These are phyloP conservation scores for Allomyces macrogynus DNA, from an alignment of 192 early-diverging fungal genomes.

Conservation along the genomic window DNA sequence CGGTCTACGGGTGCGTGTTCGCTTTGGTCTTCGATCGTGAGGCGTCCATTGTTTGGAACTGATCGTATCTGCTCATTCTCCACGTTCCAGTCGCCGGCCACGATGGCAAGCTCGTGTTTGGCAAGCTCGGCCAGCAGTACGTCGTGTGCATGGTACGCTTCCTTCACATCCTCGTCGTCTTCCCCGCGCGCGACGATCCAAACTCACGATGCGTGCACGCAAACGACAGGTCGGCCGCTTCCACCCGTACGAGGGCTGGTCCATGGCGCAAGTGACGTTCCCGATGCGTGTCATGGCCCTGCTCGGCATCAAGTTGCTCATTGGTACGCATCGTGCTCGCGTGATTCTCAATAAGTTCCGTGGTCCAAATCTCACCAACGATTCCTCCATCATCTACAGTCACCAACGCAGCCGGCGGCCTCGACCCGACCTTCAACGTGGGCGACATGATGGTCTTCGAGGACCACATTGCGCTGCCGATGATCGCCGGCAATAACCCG, in stretches of 20 bases:
- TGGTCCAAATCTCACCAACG: neutral
- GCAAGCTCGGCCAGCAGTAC: conserved; percentile 45
- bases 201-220: too few species aligned
- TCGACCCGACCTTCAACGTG: conserved; percentile 53
- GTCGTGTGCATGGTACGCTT: conserved; percentile 48
- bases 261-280: conserved; percentile 53
- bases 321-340: conserved; percentile 17
- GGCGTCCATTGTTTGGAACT: neutral
- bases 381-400: conserved; percentile 11
- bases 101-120: conserved; percentile 66
- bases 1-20: conserved; percentile 35
- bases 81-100: conserved; percentile 40
- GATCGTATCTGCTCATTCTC: conserved; percentile 3
- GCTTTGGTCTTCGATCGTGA: neutral
- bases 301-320: conserved; percentile 52
- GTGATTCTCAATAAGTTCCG: conserved; percentile 1
- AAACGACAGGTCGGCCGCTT: conserved; percentile 39
- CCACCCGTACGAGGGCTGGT: conserved; percentile 80
- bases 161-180: neutral
- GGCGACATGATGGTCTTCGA: conserved; percentile 65
- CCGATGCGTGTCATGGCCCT: conserved; percentile 71
- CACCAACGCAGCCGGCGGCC: conserved; percentile 68
- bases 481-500: conserved; percentile 50
- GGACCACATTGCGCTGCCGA: conserved; percentile 61
- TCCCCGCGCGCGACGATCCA: neutral